Evolutionary conservation across 768 basidiomycete genomes (phyloP), one percentile per base, ranked within the genome.

Genomic region (Trametes cubensis): DNA sequence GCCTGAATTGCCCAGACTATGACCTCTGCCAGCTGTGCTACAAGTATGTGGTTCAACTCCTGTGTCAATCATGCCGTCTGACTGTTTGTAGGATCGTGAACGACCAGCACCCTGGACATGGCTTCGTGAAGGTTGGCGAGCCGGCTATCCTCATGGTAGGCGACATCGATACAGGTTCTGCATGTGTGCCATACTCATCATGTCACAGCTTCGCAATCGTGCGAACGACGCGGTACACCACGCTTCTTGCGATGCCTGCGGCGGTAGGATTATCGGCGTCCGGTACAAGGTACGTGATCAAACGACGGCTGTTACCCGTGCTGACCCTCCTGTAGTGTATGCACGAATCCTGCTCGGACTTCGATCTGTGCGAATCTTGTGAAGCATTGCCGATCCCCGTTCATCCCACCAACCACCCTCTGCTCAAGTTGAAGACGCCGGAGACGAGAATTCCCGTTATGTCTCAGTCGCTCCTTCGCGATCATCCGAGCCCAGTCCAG

Each of bases 1-100:
- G 91, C 68, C 60, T 86, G 10, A 71, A 77, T 59, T 94, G 92
- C 74, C 91, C 92, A n/a, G 91, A 95, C 69, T 95, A 86, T 66
- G 92, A 95, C 66, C 82, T 86, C 10, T 95, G 93, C 69, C 69
- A 73, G 17, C 73, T 79, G 17, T 95, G 93, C 75, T 92, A 88
- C 74, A 77, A 75, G 83, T 87, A 69, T 49, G 76, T 67, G 18
- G 38, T 48, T 49, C 14, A 15, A 47, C 20, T 51, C 55, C 4
- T 18, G 2, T 5, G 28, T 5, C 3, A 7, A 7, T 20, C 4
- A 4, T 39, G 51, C 20, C 58, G 64, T 41, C 50, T 46, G 30
- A 47, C 39, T 18, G 42, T 39, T 34, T 14, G 10, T 48, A 88
- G 83, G 62, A 91, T 92, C 55, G 86, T 84, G 0, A 60, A 72